Conservation (phyloP, 1,139 yeast species). For the Yamadazyma diospyri region DNA sequence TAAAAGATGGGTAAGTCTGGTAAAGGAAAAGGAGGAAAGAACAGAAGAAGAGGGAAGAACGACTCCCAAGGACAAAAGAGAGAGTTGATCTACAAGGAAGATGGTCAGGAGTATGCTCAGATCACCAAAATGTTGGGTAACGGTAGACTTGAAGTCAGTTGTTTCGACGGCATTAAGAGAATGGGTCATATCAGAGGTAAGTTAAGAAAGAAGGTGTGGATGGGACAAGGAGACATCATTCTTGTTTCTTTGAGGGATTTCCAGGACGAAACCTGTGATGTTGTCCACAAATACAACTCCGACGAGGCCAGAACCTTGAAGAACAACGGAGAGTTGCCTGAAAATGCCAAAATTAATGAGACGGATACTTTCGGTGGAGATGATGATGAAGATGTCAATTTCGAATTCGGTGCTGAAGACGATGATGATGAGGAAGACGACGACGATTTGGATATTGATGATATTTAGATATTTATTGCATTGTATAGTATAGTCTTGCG, state of each 20-base stretch:
- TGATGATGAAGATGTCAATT: constrained; percentile 96
- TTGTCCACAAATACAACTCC: constrained; percentile 91
- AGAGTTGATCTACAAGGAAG: constrained; percentile 87
- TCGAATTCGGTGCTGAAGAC: constrained; percentile 96
- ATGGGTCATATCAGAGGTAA: constrained; percentile 98
- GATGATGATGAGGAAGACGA: constrained; percentile 69
- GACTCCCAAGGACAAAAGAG: constrained; percentile 89
- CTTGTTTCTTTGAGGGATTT: constrained; percentile 95
- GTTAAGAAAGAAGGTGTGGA: constrained; percentile 99
- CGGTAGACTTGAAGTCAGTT: constrained; percentile 91
- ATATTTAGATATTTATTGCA: constrained; percentile 49
- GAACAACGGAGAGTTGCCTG: constrained; percentile 95
- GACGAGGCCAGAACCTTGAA: constrained; percentile 98
- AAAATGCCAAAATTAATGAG: constrained; percentile 94
- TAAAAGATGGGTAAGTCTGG: constrained; percentile 52
- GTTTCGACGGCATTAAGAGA: constrained; percentile 92
- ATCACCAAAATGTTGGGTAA: constrained; percentile 98
- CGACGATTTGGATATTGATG: constrained; percentile 76
- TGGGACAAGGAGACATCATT: constrained; percentile 97
- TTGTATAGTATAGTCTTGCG: no score
- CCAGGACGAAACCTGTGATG: constrained; percentile 98
- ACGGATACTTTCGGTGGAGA: constrained; percentile 96
- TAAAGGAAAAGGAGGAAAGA: constrained; percentile 67
- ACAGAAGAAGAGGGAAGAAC: constrained; percentile 99
- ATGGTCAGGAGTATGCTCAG: constrained; percentile 98